phyloP scores from a whole-genome alignment of 352 stramenopile species.

The Saprolegnia parasitica region DNA sequence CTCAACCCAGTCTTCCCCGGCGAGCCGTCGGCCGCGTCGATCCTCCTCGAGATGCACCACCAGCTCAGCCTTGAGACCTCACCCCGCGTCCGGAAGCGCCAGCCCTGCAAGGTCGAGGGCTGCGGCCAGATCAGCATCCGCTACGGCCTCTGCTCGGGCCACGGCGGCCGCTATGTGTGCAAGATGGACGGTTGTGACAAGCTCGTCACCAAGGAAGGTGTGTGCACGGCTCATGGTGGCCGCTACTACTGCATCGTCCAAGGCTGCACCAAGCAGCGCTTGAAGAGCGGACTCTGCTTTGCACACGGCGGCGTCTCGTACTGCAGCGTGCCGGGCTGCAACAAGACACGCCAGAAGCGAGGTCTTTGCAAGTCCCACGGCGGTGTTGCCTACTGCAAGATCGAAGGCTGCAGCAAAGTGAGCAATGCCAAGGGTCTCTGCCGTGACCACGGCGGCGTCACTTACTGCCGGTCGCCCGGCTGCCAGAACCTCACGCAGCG shows the following conservation, averaged over 20 bases:
- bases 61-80: neutral
- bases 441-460: constrained; percentile 76
- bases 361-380: constrained; percentile 34
- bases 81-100: constrained; percentile 13
- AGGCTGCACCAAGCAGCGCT: constrained; percentile 76
- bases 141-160: constrained; percentile 66
- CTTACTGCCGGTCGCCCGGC: constrained; percentile 63
- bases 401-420: constrained; percentile 16
- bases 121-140: constrained; percentile 75
- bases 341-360: constrained; percentile 38
- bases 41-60: constrained; percentile 9
- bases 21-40: constrained; percentile 13
- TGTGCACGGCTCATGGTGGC: constrained; percentile 49
- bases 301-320: constrained; percentile 19
- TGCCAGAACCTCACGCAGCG: constrained; percentile 74
- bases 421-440: constrained; percentile 37
- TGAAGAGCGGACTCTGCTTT: constrained; percentile 75
- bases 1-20: constrained; percentile 15
- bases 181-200: constrained; percentile 72
- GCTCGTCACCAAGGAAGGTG: constrained; percentile 54
- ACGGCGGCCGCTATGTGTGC: constrained; percentile 66
- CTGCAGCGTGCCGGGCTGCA: constrained; percentile 35
- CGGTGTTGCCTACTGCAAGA: constrained; percentile 13
- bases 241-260: constrained; percentile 75
- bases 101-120: constrained; percentile 42